Base-by-base conservation (phyloP, 257 asterid species). In the Henckelia pumila region DNA sequence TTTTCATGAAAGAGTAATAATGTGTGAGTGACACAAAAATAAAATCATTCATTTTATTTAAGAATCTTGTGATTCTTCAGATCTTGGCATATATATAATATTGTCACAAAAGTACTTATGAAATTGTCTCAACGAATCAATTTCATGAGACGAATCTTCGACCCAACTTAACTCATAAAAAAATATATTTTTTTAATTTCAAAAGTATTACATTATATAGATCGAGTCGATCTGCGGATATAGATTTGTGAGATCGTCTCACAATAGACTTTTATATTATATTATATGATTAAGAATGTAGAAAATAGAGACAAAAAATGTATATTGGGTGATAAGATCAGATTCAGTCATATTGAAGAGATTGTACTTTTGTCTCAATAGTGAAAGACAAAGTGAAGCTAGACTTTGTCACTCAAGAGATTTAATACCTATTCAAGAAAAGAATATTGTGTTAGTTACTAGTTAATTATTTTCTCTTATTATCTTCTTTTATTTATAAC, bases 361-460 rank as follows among this genome's bases (percentile, higher is more conserved):
- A 82, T 82, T 57, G 75, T 68, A 80, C 95, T 89, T 89, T 84
- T 92, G 95, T 92, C 98, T 86, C 83, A 75, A 73, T 78, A 67
- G 64, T 81, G 68, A 82, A 82, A 80, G 87, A 82, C 82, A 88
- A 86, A 87, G 93, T 69, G 88, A 83, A 82, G 76, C 74, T 59
- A 74, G 72, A 58, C 86, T 72, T 73, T 71, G 80, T 75, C 77
- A 84, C 84, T 84, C 86, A 81, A 85, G 86, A 84, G 93, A 91
- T 85, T 89, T 81, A 68, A 74, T 73, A 71, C 78, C 82, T 77
- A 60, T 73, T 69, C 96, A 92, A 89, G 98, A 67, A 89, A 92
- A 80, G 98, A 88, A 92, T 92, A 77, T 67, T 63, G 78, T 81
- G 81, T 80, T 84, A 77, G 69, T 13, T 40, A 40, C n/a, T 83